Percentiles rank a stretch among this genome's conserved stretches.
phyloP scores from a whole-genome alignment of 1,284 basidiomycete species.

The Ustilago sp. region DNA sequence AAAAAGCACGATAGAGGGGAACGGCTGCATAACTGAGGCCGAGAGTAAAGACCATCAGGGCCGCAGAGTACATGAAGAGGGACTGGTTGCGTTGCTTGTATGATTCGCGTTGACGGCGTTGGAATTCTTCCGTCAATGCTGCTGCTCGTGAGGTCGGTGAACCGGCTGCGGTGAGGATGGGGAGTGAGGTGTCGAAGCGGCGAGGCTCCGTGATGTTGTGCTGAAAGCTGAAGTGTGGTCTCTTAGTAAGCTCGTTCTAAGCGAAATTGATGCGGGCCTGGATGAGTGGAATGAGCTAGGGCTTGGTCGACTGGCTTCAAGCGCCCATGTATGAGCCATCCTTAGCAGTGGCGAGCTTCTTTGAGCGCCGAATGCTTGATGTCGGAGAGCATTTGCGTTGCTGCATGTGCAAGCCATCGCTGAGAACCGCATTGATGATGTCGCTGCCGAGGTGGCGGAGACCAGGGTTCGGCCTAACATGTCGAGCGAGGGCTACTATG shows the following conservation, averaged over 20 bases:
- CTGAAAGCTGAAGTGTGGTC: slow-evolving; percentile 20
- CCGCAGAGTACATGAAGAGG: slow-evolving; percentile 82
- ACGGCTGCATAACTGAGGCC: slow-evolving; percentile 96
- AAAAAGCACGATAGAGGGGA: slow-evolving; percentile 95
- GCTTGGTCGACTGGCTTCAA: slow-evolving; percentile 16
- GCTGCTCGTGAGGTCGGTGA: slow-evolving; percentile 15
- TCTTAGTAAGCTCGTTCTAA: neutral
- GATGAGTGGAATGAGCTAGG: neutral
- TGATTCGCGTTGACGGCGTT: slow-evolving; percentile 38
- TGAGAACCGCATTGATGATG: slow-evolving; percentile 21
- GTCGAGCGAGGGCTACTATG: too few species aligned
- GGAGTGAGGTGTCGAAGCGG: neutral
- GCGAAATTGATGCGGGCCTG: neutral
- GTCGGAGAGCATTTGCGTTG: neutral
- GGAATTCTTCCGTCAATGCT: slow-evolving; percentile 37
- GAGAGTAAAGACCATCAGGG: slow-evolving; percentile 82
- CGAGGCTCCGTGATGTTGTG: slow-evolving; percentile 15
- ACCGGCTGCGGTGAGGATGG: slow-evolving; percentile 4
- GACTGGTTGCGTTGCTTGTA: slow-evolving; percentile 74
- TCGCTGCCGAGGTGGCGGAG: slow-evolving; percentile 4
- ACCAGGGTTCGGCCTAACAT: slow-evolving; percentile 19
- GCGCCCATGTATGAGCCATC: slow-evolving; percentile 47
- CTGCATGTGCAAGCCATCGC: slow-evolving; percentile 15
- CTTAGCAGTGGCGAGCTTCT: slow-evolving; percentile 30
- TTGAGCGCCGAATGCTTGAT: slow-evolving; percentile 1